Base-by-base conservation (phyloP, 331 rosid genomes). In the Malus hybrid region DNA sequence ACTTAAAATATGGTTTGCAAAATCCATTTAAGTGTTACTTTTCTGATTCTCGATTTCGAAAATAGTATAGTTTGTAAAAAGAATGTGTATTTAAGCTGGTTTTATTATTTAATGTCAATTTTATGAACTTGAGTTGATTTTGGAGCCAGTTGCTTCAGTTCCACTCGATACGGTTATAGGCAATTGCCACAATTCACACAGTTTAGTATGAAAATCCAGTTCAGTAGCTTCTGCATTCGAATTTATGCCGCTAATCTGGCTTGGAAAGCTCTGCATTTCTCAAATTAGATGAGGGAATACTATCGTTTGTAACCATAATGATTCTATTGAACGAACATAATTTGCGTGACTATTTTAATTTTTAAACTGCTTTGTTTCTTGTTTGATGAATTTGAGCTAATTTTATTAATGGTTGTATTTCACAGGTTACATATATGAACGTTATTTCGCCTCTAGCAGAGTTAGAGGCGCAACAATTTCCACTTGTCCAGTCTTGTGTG, bases 401-500 rank as follows among this genome's bases (percentile, higher is more conserved):
- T 77, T 81, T 77, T 57, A 28, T 65, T 83, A 64, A 28, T 6
- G 62, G 67, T 24, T 63, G 16, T 72, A 61, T 73, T 75, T 48
- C 77, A 83, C 81, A 94, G 99, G 99, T 92, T 70, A 81, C 96
- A 48, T 88, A 87, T 74, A 66, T 83, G 72, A 92, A 90, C 68
- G 88, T 88, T 71, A 79, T 92, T 72, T 78, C 78, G 12, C 97
- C 97, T 61, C 87, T 94, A 34, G 93, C 97, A 60, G 97, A 94
- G 54, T 80, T 92, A 33, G 96, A 94, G 73, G 90, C 93, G 7
- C 88, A 86, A 42, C 96, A 90, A 69, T 92, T 85, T 84, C 90
- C 99, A 18, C 70, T 87, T 48, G 85, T 94, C 60, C 96, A 92
- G 60, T 88, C 99, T 80, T 94, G 97, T 68, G 71, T 88, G 86